Base-by-base conservation (phyloP, 1,284 basidiomycete species). In the Ceratobasidium sp. region DNA sequence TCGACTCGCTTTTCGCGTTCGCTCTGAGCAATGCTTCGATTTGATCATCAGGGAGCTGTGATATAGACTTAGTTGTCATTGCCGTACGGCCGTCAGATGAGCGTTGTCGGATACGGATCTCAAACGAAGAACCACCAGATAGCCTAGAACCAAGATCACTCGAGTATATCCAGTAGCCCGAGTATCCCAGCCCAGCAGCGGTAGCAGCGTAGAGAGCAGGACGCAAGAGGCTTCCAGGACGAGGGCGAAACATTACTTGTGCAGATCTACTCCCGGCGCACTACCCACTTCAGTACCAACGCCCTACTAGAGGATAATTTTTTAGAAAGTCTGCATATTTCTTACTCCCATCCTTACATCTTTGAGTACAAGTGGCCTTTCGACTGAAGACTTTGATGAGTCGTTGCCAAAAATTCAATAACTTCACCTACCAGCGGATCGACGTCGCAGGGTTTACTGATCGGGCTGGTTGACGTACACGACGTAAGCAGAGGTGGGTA, bases 1-100 rank as follows among this genome's bases (percentile, higher is more conserved):
- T 76, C 7, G 79, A 71, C 33, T 15, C 80, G 80, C 1, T 80
- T 23, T 86, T 87, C 9, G 90, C 89, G 82, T 91, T 87, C 81
- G 90, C 89, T 67, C 84, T 88, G 64, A 96, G 87, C 13, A 91
- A 90, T 13, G 87, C 85, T 78, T 94, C 89, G 55, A 93, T 85
- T 58, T 89, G 86, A 64, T 86, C 84, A 82, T 90, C 87, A n/a
- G 93, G 86, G 13, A 94, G 86, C 0, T 94, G 85, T 0, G 90
- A 86, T 60, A 94, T 78, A 20, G 75, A 60, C 55, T 73, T 77
- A 12, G 61, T 77, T 33, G 40, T 42, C 64, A 78, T 78, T 15
- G 70, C 49, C 3, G 72, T 49, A 23, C 46, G 53, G 7, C 79
- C 79, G 77, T 80, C 79, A 7, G 70, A 15, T 10, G 77, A 51